phyloP scores from a whole-genome alignment of 2,329 filamentous ascomycete species.

The Trichophyton benhamiae region DNA sequence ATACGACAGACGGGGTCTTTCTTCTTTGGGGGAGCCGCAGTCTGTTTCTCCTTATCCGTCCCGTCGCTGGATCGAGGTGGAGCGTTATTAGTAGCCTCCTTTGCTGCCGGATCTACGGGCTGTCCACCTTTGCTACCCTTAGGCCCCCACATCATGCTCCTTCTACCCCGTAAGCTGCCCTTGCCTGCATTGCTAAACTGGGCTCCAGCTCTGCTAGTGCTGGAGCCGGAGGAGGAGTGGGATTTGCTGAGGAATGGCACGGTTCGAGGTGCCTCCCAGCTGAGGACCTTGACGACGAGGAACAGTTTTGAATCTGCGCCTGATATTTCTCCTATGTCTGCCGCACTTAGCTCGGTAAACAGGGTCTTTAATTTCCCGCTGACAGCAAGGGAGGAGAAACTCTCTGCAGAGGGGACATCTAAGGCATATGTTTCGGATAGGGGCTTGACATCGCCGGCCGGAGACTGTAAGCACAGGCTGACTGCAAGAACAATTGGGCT shows the following conservation, averaged over 20 bases:
- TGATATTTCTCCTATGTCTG: conserved; percentile 56
- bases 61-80: conserved; percentile 23
- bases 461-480: conserved; percentile 61
- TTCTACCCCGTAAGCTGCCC: conserved; percentile 28
- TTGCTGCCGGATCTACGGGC: conserved; percentile 22
- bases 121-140: conserved; percentile 22
- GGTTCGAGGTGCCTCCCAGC: conserved; percentile 38
- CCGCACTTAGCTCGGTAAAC: conserved; percentile 71
- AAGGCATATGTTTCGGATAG: conserved; percentile 76
- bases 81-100: conserved; percentile 17
- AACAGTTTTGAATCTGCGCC: conserved; percentile 60
- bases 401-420: conserved; percentile 62
- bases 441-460: conserved; percentile 49
- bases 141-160: conserved; percentile 35
- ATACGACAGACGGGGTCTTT: conserved; percentile 46
- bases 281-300: conserved; percentile 68
- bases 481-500: conserved; percentile 65
- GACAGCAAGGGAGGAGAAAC: conserved; percentile 52
- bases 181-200: conserved; percentile 24
- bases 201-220: conserved; percentile 17
- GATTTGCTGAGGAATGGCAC: conserved; percentile 16
- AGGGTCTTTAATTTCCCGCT: conserved; percentile 66
- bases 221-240: conserved; percentile 26
- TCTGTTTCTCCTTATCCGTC: conserved; percentile 19
- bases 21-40: conserved; percentile 20